These are phyloP conservation scores for Rhynchospora tenuis DNA, from an alignment of 176 grass and related monocot genomes.

Conservation along the genomic window DNA sequence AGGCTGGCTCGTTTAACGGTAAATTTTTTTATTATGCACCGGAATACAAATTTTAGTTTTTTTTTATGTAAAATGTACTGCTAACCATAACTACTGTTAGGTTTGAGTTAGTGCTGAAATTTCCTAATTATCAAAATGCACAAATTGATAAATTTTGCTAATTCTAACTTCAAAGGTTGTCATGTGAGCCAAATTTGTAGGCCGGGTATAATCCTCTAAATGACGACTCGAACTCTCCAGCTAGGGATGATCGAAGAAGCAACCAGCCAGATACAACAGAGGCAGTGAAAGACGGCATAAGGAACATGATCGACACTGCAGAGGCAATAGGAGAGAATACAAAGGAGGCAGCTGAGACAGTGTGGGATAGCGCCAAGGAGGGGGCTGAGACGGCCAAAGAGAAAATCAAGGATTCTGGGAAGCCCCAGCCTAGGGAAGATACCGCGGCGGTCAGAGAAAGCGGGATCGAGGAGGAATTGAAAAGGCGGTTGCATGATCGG, in stretches of 20 bases:
- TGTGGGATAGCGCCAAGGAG: slow-evolving; percentile 1
- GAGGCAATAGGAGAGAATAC: slow-evolving; percentile 9
- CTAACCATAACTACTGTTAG: neutral
- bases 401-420: neutral
- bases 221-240: neutral
- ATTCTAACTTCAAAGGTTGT: neutral
- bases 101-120: neutral
- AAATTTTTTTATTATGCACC: neutral
- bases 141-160: neutral
- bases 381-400: slow-evolving; percentile 10
- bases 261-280: neutral
- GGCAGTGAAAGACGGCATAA: slow-evolving; percentile 9
- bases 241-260: neutral
- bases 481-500: neutral
- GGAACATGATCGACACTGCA: neutral
- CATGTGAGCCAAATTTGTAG: neutral
- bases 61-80: neutral
- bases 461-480: slow-evolving; percentile 4
- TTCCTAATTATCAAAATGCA: neutral
- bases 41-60: neutral
- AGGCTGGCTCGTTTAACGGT: neutral
- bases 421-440: neutral
- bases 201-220: neutral
- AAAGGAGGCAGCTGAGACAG: neutral
- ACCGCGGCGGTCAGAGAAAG: neutral